phyloP scores from a whole-genome alignment of 1,284 basidiomycete genomes.

The Pterulicium gracile region DNA sequence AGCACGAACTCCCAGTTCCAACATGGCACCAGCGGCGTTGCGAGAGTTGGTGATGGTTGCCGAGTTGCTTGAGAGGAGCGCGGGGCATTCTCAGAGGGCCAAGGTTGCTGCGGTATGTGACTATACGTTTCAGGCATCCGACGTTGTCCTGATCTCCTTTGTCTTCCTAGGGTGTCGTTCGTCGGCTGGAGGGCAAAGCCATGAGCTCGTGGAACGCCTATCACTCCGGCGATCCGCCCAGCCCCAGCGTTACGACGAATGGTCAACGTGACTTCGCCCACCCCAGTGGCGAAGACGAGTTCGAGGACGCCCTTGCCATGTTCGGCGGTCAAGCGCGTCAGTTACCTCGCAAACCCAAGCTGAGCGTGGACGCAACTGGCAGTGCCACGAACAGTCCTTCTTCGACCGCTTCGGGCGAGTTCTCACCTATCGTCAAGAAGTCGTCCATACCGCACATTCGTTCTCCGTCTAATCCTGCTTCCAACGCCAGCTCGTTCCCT shows the following conservation, averaged over 20 bases:
- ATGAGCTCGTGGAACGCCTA: slow-evolving; percentile 20
- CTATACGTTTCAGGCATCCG: no score
- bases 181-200: slow-evolving; percentile 30
- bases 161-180: slow-evolving; percentile 23
- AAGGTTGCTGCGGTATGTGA: slow-evolving; percentile 28
- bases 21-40: slow-evolving; percentile 29
- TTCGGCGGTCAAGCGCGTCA: slow-evolving; percentile 39
- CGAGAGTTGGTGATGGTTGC: slow-evolving; percentile 30
- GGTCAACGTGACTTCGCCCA: slow-evolving; percentile 1
- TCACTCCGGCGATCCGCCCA: slow-evolving; percentile 10
- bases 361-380: neutral
- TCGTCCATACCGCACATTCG: neutral
- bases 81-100: slow-evolving; percentile 27
- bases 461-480: neutral
- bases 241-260: slow-evolving; percentile 8
- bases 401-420: neutral
- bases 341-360: slow-evolving; percentile 17
- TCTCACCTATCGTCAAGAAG: neutral
- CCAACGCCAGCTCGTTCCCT: neutral
- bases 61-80: slow-evolving; percentile 28
- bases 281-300: slow-evolving; percentile 22
- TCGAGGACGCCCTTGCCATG: slow-evolving; percentile 40
- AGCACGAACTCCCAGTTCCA: slow-evolving; percentile 32
- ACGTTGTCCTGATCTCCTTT: slow-evolving; percentile 2
- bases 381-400: neutral